These are phyloP conservation scores for Hibiscus tridactylites DNA, from an alignment of 345 rosid species.

Conservation along the genomic window DNA sequence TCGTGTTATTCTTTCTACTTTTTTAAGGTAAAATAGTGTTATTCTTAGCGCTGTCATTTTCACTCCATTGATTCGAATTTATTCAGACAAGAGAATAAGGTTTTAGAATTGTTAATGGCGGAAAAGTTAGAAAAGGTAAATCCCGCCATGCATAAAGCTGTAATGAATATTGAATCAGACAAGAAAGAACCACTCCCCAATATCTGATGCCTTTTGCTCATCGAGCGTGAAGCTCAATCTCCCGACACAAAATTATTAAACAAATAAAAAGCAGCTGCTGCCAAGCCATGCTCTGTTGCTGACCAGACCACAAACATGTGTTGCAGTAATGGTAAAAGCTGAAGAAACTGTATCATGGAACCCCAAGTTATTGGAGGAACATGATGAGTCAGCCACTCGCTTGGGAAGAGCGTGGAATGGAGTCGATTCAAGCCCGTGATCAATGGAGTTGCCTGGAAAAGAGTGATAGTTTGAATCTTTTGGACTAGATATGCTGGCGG, in stretches of 20 bases:
- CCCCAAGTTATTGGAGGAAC: neutral
- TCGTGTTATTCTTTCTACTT: too few species aligned
- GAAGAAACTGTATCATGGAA: neutral
- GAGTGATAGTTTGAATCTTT: neutral
- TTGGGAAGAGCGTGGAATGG: neutral
- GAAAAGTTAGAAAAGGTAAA: neutral
- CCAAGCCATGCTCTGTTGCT: neutral
- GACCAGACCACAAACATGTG: neutral
- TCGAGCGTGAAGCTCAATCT: conserved; percentile 5
- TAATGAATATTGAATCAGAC: conserved; percentile 4
- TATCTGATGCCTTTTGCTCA: neutral
- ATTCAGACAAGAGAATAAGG: neutral
- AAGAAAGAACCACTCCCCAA: neutral
- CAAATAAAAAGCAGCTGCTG: neutral
- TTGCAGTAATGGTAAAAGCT: neutral
- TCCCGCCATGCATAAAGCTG: conserved; percentile 8
- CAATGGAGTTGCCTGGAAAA: conserved; percentile 19
- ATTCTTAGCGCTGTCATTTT: conserved; percentile 7
- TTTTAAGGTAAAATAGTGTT: neutral
- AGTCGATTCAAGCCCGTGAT: conserved; percentile 10
- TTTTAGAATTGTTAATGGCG: neutral
- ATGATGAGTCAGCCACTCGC: conserved; percentile 2
- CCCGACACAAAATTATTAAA: neutral
- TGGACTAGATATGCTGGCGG: neutral
- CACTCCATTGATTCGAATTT: neutral